Evolutionary conservation across 2,329 filamentous ascomycete species (phyloP).

Genomic region (Coniochaeta sp.): DNA sequence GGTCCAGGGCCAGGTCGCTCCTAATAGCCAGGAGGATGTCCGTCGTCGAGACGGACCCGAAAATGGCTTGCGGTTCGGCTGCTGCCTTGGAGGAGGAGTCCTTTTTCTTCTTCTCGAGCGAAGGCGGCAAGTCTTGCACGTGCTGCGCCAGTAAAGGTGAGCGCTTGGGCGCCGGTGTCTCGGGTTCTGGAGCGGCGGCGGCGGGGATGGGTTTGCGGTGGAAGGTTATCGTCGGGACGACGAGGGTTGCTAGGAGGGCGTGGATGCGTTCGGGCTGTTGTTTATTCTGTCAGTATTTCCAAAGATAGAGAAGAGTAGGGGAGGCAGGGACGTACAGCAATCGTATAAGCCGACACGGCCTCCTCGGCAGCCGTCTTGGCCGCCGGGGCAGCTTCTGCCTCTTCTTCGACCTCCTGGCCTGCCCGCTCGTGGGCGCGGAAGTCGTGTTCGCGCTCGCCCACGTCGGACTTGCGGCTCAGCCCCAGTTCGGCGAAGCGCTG

Average conservation of each 20-base stretch:
- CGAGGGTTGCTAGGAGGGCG: slow-evolving; percentile 23
- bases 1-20: slow-evolving; percentile 23
- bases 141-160: slow-evolving; percentile 15
- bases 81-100: too few relatives aligned
- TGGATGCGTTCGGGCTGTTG: slow-evolving; percentile 28
- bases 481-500: slow-evolving; percentile 22
- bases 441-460: slow-evolving; percentile 22
- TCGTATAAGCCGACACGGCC: slow-evolving; percentile 7
- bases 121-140: slow-evolving; percentile 3
- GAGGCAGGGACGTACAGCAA: slow-evolving; percentile 10
- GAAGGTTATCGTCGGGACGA: slow-evolving; percentile 31
- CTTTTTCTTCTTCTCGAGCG: slow-evolving; percentile 1
- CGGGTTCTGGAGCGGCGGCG: slow-evolving; percentile 8
- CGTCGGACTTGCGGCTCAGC: slow-evolving; percentile 15
- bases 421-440: slow-evolving; percentile 13
- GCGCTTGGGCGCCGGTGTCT: slow-evolving; percentile 15
- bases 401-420: slow-evolving; percentile 3
- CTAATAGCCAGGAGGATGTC: slow-evolving; percentile 29
- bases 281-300: neutral
- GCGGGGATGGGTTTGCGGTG: slow-evolving; percentile 26
- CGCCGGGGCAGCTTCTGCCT: neutral
- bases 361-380: slow-evolving; percentile 2
- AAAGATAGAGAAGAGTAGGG: neutral
- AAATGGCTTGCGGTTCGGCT: slow-evolving; percentile 23
- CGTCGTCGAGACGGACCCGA: slow-evolving; percentile 32